Percentiles rank a stretch among this genome's conserved stretches.
Conservation (phyloP, 2,329 filamentous ascomycete species). For the Ceratocystis cacaofunesta region DNA sequence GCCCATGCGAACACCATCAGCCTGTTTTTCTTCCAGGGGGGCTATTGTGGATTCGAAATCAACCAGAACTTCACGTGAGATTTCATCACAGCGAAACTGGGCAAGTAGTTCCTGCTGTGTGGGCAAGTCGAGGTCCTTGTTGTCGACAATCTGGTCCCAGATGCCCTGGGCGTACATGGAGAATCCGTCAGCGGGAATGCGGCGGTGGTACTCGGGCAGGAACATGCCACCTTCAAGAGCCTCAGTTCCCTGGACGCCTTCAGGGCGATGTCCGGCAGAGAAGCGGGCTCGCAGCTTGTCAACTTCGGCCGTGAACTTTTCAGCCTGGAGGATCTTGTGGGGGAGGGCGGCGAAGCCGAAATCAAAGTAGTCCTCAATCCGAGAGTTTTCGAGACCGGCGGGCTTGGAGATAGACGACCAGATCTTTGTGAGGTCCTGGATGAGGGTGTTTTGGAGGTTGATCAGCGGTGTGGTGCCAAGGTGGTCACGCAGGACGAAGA, state of each 20-base stretch:
- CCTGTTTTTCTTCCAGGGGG: conserved; percentile 77
- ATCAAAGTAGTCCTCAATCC: conserved; percentile 95
- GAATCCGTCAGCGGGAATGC: conserved; percentile 95
- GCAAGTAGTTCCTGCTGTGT: conserved; percentile 94
- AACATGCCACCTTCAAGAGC: conserved; percentile 71
- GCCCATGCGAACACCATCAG: conserved; percentile 57
- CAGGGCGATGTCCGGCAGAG: conserved; percentile 60
- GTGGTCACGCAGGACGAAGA: conserved; percentile 98
- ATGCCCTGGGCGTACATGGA: conserved; percentile 83
- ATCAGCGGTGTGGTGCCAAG: conserved; percentile 78
- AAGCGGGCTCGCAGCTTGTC: conserved; percentile 69
- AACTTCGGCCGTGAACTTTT: conserved; percentile 73
- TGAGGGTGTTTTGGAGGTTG: conserved; percentile 77
- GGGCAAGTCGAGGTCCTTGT: conserved; percentile 92
- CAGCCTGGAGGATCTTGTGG: conserved; percentile 90
- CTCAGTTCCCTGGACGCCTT: conserved; percentile 43
- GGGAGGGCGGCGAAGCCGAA: conserved; percentile 92
- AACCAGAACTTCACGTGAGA: conserved; percentile 72
- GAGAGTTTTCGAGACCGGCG: conserved; percentile 68
- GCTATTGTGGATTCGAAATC: conserved; percentile 67
- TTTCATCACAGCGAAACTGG: conserved; percentile 96
- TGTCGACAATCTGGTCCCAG: conserved; percentile 97
- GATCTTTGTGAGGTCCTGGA: conserved; percentile 81
- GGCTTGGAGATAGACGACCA: conserved; percentile 92
- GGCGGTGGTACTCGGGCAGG: conserved; percentile 82